Evolutionary conservation across 129 eudicot species (phyloP), one percentile per base, ranked within the genome.

Genomic region (Saposhnikovia divaricata): DNA sequence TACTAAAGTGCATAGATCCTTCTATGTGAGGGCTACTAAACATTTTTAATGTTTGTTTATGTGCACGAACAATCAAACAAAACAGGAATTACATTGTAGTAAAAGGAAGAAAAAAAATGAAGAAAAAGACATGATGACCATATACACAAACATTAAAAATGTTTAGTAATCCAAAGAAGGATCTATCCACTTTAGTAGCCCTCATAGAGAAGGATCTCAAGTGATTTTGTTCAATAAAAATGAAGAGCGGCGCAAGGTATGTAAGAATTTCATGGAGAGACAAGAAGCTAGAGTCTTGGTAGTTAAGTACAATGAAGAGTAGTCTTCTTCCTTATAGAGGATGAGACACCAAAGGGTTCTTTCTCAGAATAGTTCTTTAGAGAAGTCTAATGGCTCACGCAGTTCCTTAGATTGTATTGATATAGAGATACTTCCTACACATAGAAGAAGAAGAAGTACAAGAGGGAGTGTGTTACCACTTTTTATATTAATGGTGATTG

Each of bases 401-500:
- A 76, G 75, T 71, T 63, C 86, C 14, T 4, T 81, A 19, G 96
- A 90, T 27, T 96, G 89, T 31, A 50, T 84, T 3, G 87, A 92
- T 78, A n/a, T 69, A 5, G 77, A 77, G 27, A 57, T 76, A 19
- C 78, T 73, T 38, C 47, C 79, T 6, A 38, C 34, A 31, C 34
- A 31, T 31, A 31, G 34, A 31, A 31, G 0, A 31, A 31, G 34
- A 31, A 31, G 47, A 72, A 71, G 42, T 25, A 40, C 11, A 10
- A 46, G 51, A 68, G 43, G 4, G 23, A 44, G 79, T 6, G 16
- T 46, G 57, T 0, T 46, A 12, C 50, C 81, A 1, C 69, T 77
- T 77, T 89, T 87, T 43, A 13, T 86, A 45, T 76, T 93, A 83
- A 79, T 91, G 70, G 89, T 89, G 34, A 51, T 89, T 0, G 95